Evolutionary conservation across 148 eudicot genomes (phyloP), one percentile per base, ranked within the genome.

Genomic region (Cornus florida): DNA sequence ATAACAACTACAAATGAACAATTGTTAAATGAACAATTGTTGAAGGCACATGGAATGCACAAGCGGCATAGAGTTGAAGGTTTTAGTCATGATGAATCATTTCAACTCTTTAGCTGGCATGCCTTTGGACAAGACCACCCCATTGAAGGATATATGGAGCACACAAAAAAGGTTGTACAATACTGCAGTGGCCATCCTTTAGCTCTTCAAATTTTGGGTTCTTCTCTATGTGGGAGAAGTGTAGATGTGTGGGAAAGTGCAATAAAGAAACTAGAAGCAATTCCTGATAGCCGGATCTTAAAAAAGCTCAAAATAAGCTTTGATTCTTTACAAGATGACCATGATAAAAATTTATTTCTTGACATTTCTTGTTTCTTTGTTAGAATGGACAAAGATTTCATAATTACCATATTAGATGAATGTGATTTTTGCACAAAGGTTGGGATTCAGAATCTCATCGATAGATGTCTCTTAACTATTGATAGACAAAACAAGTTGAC

Each of bases 301-400:
- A 57, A 75, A 22, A 68, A 10, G 5, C 68, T 80, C 7, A 28
- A 43, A 57, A 57, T 80, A 1, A 74, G 83, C 32, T 80, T 32
- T 35, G 74, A 80, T 1, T 31, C 75, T 23, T 75, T 81, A 76
- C 48, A 81, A 43, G 76, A 71, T 28, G 28, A 28, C 32, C 71
- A 76, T 17, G 79, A 70, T 4, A 62, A 71, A 70, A 65, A 65
- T 13, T 31, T 76, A n/a, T 81, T 81, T 48, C 83, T 81, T 8
- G 75, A 70, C 24, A 75, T 81, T 75, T 75, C 83, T 62, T 70
- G 76, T 65, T 75, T 67, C 23, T 81, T 75, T 66, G 24, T 64
- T 76, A 79, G 83, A 64, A 23, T 64, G 75, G 79, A 60, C 16
- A 76, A 35, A 46, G 62, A 62, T 75, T 46, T 11, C 28, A 50